Evolutionary conservation across 768 basidiomycete species (phyloP), one percentile per base, ranked within the genome.

Genomic region (Russula virescens): DNA sequence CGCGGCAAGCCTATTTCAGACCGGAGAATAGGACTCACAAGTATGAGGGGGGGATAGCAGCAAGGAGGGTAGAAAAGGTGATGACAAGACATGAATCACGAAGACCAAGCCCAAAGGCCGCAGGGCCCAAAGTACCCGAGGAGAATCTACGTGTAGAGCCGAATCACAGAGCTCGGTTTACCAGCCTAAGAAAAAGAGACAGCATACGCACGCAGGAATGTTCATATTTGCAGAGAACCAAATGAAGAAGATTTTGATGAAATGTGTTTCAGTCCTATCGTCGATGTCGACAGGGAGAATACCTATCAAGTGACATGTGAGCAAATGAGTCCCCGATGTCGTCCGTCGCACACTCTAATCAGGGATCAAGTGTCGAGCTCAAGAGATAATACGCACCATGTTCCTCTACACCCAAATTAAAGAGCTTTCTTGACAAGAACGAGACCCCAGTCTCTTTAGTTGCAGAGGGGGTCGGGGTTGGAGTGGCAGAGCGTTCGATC

Each of bases 61-160:
- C 76, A 11, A 81, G 65, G 23, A 79, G 21, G 64, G 80, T 81
- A 73, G 78, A 77, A 69, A 79, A 77, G 8, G 79, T 66, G 63
- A 81, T 80, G 47, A 77, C 72, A 19, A 81, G 69, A 56, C 75
- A 78, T 9, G 80, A 76, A 69, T 80, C 77, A 46, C 78, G 73
- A 42, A 80, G 71, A 11, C 76, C 72, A 21, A 82, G 75, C 14
- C 74, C 76, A 65, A 74, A 82, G 4, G 74, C 70, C 2, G 75
- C 72, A 0, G 81, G 80, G 0, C 81, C 81, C 3, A 81, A 70
- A 1, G 78, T 77, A 0, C 81, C 81, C 5, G 80, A 71, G 16
- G 78, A 80, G 65, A 80, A 79, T 23, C 78, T 78, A 52, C 43
- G 34, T 19, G 25, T 7, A 26, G 16, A 45, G 47, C 23, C 45